A percentile compares a stretch with the other conserved stretches of the same genome.
Evolutionary conservation across 345 rosid genomes (phyloP).

Genomic region (Cardamine occulta): DNA sequence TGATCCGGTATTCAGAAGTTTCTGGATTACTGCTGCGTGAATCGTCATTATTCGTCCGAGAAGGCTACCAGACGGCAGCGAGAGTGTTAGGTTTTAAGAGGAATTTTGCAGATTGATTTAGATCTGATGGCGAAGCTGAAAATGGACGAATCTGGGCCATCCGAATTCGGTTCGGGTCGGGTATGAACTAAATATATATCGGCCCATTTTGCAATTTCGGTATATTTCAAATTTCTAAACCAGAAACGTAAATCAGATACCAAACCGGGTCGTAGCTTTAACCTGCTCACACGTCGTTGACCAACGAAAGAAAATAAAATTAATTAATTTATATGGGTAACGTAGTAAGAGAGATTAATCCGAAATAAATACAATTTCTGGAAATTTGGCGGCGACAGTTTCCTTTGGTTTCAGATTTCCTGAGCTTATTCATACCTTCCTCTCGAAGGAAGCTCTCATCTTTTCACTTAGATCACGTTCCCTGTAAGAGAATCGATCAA

Average conservation of each 20-base stretch:
- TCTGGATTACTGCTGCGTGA: constrained; percentile 85
- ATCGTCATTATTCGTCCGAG: constrained; percentile 60
- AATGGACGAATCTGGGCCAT: background rate
- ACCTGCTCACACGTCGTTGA: constrained; percentile 36
- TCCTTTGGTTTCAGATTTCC: constrained; percentile 31
- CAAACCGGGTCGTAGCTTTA: constrained; percentile 15
- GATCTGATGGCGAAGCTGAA: constrained; percentile 28
- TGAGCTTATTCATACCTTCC: constrained; percentile 44
- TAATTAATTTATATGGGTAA: background rate
- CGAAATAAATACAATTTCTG: background rate
- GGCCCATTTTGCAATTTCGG: constrained; percentile 1
- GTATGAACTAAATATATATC: background rate
- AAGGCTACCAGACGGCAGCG: constrained; percentile 32
- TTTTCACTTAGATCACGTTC: constrained; percentile 34
- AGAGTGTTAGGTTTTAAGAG: constrained; percentile 36
- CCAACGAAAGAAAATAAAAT: constrained; percentile 12
- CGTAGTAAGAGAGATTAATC: background rate
- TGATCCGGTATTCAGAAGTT: constrained; percentile 79
- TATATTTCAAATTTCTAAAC: background rate
- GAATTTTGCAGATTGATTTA: constrained; percentile 12
- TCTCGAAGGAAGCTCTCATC: constrained; percentile 39
- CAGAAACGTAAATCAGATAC: background rate
- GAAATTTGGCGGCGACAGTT: constrained; percentile 45
- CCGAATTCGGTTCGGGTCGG: background rate
- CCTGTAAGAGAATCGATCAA: constrained; percentile 45